Evolutionary conservation across 2,329 filamentous ascomycete species (phyloP).

Genomic region (Fusarium setosum): DNA sequence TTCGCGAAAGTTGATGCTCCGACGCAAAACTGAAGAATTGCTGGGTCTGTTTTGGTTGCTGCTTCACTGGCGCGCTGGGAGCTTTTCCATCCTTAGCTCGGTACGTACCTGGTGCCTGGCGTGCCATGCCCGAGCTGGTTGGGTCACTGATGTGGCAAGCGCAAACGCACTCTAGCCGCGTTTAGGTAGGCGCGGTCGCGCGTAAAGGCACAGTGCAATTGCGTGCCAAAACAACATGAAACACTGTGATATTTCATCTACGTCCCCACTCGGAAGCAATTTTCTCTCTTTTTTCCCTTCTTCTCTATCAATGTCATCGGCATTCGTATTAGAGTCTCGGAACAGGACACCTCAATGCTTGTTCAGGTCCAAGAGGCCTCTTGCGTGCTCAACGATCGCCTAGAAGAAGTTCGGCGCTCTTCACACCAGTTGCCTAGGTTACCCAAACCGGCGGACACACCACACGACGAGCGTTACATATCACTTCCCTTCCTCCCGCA

Average conservation of each 20-base stretch:
- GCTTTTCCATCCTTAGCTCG: conserved; percentile 12
- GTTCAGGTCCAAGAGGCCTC: conserved; percentile 87
- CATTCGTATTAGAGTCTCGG: conserved; percentile 99
- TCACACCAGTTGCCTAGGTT: conserved; percentile 76
- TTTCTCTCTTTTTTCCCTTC: conserved; percentile 47
- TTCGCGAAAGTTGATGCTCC: conserved; percentile 31
- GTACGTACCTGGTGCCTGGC: conserved; percentile 34
- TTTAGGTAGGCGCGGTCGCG: conserved; percentile 31
- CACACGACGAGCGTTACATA: conserved; percentile 60
- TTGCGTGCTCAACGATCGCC: conserved; percentile 98
- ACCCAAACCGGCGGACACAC: conserved; percentile 56
- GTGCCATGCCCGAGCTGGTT: no score
- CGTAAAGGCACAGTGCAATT: conserved; percentile 22
- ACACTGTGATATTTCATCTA: conserved; percentile 41
- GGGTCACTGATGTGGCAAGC: not conserved
- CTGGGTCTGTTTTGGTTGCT: conserved; percentile 40
- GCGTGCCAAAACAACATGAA: not conserved
- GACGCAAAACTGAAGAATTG: conserved; percentile 36
- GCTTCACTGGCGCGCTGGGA: conserved; percentile 38
- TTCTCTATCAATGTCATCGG: conserved; percentile 78
- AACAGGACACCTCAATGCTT: conserved; percentile 89
- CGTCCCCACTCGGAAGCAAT: conserved; percentile 39
- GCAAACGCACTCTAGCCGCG: conserved; percentile 1
- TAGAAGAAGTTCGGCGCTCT: conserved; percentile 82
- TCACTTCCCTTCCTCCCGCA: conserved; percentile 54